Percentiles rank a stretch among this genome's conserved stretches.
phyloP scores from a whole-genome alignment of 345 rosid genomes.

The Pugionium dolabratum region DNA sequence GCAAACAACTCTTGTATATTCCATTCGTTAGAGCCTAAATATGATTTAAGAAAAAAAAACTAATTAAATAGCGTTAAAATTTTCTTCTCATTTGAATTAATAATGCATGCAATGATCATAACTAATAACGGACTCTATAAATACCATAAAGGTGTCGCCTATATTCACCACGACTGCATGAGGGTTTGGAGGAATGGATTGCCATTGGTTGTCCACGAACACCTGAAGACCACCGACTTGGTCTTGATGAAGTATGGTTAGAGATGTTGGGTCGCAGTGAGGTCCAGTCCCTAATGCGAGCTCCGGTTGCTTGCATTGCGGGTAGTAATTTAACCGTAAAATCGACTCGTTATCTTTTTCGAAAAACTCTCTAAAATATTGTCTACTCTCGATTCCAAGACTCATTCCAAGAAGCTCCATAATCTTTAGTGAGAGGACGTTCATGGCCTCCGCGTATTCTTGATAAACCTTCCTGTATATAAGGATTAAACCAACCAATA shows the following conservation, averaged over 20 bases:
- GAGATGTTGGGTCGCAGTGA: constrained; percentile 76
- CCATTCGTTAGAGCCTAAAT: constrained; percentile 39
- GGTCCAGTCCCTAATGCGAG: constrained; percentile 89
- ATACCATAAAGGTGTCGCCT: constrained; percentile 82
- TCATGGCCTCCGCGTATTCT: constrained; percentile 43
- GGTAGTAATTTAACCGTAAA: constrained; percentile 67
- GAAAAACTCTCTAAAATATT: constrained; percentile 36
- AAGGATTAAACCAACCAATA: not conserved
- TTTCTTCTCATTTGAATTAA: constrained; percentile 2
- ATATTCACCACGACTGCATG: constrained; percentile 69
- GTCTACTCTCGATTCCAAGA: constrained; percentile 32
- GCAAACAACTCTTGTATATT: constrained; percentile 59
- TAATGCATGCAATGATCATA: constrained; percentile 9
- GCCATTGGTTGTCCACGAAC: constrained; percentile 61
- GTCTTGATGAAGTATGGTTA: constrained; percentile 87
- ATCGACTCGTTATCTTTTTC: constrained; percentile 60
- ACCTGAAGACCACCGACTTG: constrained; percentile 81
- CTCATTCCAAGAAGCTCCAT: constrained; percentile 45
- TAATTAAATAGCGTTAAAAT: not conserved
- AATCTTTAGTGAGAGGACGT: constrained; percentile 32
- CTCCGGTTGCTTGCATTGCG: constrained; percentile 57
- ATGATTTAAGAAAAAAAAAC: not conserved
- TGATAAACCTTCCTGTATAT: constrained; percentile 37
- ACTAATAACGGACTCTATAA: not conserved
- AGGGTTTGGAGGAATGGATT: constrained; percentile 55